Percentiles rank a stretch among this genome's conserved stretches.
Conservation (phyloP, 2,329 filamentous ascomycete species). For the Cladophialophora yegresii region DNA sequence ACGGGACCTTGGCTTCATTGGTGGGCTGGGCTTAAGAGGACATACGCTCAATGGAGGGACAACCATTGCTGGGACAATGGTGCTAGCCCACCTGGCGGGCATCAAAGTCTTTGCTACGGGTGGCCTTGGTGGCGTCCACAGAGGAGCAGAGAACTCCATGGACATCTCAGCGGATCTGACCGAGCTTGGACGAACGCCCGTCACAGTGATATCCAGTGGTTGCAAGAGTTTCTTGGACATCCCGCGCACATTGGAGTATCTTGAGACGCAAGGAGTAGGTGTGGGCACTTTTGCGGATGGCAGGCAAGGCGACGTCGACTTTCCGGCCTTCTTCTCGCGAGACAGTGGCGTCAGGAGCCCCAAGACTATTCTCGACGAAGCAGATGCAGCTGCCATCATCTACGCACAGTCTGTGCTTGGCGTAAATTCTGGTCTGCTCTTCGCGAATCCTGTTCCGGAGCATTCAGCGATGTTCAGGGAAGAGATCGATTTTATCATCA, state of each 20-base stretch:
- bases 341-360: conserved; percentile 84
- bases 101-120: conserved; percentile 94
- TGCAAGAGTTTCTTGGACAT: conserved; percentile 98
- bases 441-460: conserved; percentile 83
- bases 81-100: conserved; percentile 80
- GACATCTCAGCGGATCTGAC: conserved; percentile 95
- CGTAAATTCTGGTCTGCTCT: conserved; percentile 76
- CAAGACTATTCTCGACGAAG: conserved; percentile 69
- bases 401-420: conserved; percentile 72
- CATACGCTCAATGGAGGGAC: conserved; percentile 81
- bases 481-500: conserved; percentile 70
- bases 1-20: conserved; percentile 79
- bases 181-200: conserved; percentile 83
- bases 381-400: conserved; percentile 86
- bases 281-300: conserved; percentile 91
- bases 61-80: conserved; percentile 89
- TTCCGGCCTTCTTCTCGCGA: conserved; percentile 89
- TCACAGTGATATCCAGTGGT: conserved; percentile 85
- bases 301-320: conserved; percentile 66
- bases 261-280: conserved; percentile 70
- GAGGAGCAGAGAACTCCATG: conserved; percentile 81
- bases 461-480: conserved; percentile 68
- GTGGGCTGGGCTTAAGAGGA: conserved; percentile 71
- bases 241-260: conserved; percentile 78
- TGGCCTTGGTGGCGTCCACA: conserved; percentile 90